phyloP scores from a whole-genome alignment of 2,329 filamentous ascomycete species.

The Cytospora schulzeri region DNA sequence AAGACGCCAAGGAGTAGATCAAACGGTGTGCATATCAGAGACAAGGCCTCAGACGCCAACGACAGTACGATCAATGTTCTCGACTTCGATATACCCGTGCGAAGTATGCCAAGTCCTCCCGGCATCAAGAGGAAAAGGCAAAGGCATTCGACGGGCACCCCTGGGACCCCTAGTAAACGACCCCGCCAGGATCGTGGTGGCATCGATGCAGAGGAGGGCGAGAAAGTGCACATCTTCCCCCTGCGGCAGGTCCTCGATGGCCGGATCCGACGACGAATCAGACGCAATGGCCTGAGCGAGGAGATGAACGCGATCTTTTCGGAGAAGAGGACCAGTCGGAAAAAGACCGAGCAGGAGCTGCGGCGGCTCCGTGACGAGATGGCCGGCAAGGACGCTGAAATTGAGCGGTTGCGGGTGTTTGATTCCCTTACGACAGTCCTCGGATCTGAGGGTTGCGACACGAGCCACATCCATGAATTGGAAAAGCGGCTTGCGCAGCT shows the following conservation, averaged over 20 bases:
- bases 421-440: constrained; percentile 7
- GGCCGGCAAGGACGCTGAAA: constrained; percentile 53
- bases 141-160: background rate
- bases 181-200: background rate
- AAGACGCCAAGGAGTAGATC: background rate
- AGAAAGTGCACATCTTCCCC: constrained; percentile 48
- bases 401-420: constrained; percentile 46
- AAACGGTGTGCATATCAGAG: background rate
- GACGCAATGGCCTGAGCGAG: constrained; percentile 59
- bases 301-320: constrained; percentile 56
- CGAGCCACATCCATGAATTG: constrained; percentile 13
- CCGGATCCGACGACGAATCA: constrained; percentile 57
- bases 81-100: constrained; percentile 10
- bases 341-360: constrained; percentile 49
- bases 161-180: background rate
- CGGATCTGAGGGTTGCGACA: background rate
- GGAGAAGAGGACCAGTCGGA: constrained; percentile 46
- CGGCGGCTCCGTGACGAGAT: constrained; percentile 52
- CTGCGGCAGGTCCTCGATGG: constrained; percentile 56
- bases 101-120: background rate
- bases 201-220: constrained; percentile 28
- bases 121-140: constrained; percentile 22
- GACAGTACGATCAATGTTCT: constrained; percentile 13
- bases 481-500: constrained; percentile 14
- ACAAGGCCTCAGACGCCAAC: background rate